phyloP scores from a whole-genome alignment of 1,139 yeast species.

The Chernovozyma sophiae-reginae region DNA sequence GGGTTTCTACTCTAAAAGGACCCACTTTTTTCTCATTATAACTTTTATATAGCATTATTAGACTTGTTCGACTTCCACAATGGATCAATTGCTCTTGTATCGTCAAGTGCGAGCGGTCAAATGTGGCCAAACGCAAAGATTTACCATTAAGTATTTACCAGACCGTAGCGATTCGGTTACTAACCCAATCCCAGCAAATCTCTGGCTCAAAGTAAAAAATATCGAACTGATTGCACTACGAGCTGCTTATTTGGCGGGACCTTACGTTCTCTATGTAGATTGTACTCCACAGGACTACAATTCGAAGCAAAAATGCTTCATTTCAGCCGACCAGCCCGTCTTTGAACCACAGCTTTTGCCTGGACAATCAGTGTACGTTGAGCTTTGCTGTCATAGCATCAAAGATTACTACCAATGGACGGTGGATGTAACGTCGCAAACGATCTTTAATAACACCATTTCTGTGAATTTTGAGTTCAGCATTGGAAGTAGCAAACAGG shows the following conservation, averaged over 20 bases:
- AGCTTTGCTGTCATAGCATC: constrained; percentile 36
- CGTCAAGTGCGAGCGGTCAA: constrained; percentile 31
- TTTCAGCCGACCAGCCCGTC: constrained; percentile 64
- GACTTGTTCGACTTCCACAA: no score
- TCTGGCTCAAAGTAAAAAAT: constrained; percentile 70
- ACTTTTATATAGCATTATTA: no score
- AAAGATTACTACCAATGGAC: constrained; percentile 60
- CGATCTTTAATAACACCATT: constrained; percentile 68
- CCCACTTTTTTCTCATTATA: no score
- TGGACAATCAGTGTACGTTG: constrained; percentile 54
- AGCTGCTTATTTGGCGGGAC: constrained; percentile 90
- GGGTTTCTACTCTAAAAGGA: no score
- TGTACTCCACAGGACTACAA: constrained; percentile 63
- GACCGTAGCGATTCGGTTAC: not conserved
- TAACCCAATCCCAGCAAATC: constrained; percentile 20
- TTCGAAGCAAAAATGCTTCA: constrained; percentile 47
- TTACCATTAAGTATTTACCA: constrained; percentile 33
- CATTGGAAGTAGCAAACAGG: constrained; percentile 49
- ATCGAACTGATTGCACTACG: constrained; percentile 69
- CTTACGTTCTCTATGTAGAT: constrained; percentile 84
- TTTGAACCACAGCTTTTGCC: constrained; percentile 69
- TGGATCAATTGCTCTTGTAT: constrained; percentile 18
- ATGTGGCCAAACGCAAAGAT: constrained; percentile 37
- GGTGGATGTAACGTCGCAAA: constrained; percentile 82
- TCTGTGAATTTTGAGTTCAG: constrained; percentile 67